Base-by-base conservation (phyloP, 2,329 filamentous ascomycete genomes). In the Colletotrichum melonis region DNA sequence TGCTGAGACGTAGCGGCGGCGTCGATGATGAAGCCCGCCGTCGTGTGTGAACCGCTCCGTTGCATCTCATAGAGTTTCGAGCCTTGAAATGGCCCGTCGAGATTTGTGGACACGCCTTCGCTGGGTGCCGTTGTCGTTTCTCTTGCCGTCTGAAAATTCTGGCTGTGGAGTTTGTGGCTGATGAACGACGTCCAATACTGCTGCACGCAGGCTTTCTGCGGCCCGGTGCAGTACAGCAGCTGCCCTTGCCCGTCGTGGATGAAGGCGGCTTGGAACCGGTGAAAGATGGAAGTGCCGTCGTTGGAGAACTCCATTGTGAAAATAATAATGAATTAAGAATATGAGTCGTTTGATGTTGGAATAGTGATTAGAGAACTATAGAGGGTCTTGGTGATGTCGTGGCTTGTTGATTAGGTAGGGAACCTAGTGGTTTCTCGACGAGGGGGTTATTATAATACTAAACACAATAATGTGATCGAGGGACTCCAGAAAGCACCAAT, bases 301-400 rank as follows among this genome's bases (percentile, higher is more conserved):
- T 75, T 75, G 8, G 73, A 74, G 49, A 75, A 68, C 9, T 75
- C 73, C 73, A 75, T 75, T 32, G 32, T 65, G 19, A 42, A 54
- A 49, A 22, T 4, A 11, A 49, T n/a, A 14, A 49, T 9, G 16
- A 9, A 63, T 46, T 57, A n/a, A 38, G 9, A 24, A 24, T 12
- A 24, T 12, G 4, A 3, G 16, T 46, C 5, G 30, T 55, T 46
- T 35, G 14, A 49, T 42, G 14, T 32, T 59, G 14, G 7, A 38
- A 57, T 54, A 30, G 19, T 38, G 35, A 60, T 70, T 60, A 73
- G 22, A 19, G 5, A 65, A 70, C n/a, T 49, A 49, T 62, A 70
- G 28, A 22, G 26, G 55, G 38, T 69, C 38, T 3, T 55, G 30
- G 7, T 26, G 30, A 4, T 63, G 67, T 55, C 26, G 32, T 26